Base-by-base conservation (phyloP, 352 stramenopile genomes). In the Phytophthora nicotianae region DNA sequence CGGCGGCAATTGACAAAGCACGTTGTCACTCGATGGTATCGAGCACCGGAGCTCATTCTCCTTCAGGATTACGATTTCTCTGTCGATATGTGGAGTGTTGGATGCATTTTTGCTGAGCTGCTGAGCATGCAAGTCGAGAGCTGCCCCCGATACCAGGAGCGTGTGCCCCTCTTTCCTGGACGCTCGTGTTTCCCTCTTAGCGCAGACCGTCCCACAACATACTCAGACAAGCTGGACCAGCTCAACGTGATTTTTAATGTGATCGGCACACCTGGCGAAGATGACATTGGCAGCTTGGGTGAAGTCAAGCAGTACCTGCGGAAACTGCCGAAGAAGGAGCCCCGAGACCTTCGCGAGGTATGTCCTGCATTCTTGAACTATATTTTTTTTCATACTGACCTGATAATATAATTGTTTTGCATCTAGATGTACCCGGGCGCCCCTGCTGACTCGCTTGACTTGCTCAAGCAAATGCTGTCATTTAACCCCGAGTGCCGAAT, bases 61-160 rank as follows among this genome's bases (percentile, higher is more conserved):
- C 93, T 98, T 41, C 73, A 81, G 59, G 82, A 97, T 45, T 99
- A 99, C 76, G 94, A 84, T 51, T 95, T 96, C 43, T 91, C 96
- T 10, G 98, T 99, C 60, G 98, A 99, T 74, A 98, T 99, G 84
- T 99, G 98, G 97, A 99, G 95, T 48, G 70, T 99, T 42, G 97
- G 98, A 8, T 99, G 97, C 82, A 96, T 96, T 72, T 93, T 96
- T 56, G 87, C 81, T 8, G 87, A 96, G 60, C 66, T 96, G 7
- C 52, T 96, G 29, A 96, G 86, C 50, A 96, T 96, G 87, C 87
- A 96, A 75, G 82, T 90, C 3, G 85, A 94, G 33, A 96, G 86
- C 58, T 93, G 83, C 57, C 87, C 83, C 16, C 82, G 85, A 16
- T 94, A 96, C 60, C 83, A 94, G 60, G 84, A 96, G 52, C 87